Conservation (phyloP, 306 rosid genomes). For the Vicia villosa region DNA sequence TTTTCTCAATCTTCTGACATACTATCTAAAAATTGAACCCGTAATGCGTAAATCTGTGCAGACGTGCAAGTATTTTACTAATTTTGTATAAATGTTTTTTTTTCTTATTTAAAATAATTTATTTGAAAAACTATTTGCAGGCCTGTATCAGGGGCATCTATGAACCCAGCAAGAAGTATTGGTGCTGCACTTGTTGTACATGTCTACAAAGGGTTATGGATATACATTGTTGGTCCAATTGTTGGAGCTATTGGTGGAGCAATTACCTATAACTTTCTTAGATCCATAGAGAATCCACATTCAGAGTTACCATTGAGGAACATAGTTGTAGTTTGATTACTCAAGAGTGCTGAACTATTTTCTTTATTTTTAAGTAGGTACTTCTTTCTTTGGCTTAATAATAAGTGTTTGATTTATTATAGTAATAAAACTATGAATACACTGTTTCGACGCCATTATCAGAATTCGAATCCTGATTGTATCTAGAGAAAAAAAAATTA, state of each 20-base stretch:
- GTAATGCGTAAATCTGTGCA: no score
- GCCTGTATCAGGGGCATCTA: slow-evolving; percentile 59
- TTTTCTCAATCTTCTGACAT: no score
- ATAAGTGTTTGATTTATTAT: neutral
- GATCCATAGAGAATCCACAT: slow-evolving; percentile 30
- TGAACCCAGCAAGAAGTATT: slow-evolving; percentile 68
- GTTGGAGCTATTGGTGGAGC: slow-evolving; percentile 62
- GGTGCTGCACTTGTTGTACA: slow-evolving; percentile 55
- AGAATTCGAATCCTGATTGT: no score
- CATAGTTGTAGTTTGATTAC: neutral
- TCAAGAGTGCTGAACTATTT: neutral
- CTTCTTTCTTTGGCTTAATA: neutral
- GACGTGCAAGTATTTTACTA: no score
- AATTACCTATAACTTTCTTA: slow-evolving; percentile 46
- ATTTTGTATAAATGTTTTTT: no score
- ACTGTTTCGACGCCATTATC: no score
- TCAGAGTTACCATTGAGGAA: neutral
- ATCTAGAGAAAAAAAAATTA: no score
- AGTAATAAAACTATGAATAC: neutral
- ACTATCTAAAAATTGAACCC: no score
- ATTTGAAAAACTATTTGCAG: slow-evolving; percentile 31
- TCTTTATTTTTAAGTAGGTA: neutral
- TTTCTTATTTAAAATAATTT: no score
- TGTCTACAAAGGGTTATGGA: slow-evolving; percentile 53
- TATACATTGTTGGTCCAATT: slow-evolving; percentile 54